Evolutionary conservation across 192 early-diverging fungal species (phyloP).

Genomic region (Endogone sp.): DNA sequence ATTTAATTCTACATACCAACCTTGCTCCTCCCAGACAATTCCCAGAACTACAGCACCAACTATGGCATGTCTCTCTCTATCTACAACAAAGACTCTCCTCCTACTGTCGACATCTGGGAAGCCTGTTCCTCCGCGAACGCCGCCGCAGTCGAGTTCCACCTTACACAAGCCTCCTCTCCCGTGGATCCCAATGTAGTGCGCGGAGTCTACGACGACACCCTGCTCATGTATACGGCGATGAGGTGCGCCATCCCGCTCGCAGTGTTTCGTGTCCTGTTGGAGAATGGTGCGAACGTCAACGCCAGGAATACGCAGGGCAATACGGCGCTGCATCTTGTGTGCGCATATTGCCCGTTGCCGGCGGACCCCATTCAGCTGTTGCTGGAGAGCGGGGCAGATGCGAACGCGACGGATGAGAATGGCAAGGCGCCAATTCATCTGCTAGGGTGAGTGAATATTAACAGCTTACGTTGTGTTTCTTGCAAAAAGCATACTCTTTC

Average conservation of each 20-base stretch:
- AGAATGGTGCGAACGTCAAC: constrained; percentile 26
- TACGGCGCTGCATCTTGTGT: constrained; percentile 28
- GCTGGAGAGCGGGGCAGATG: constrained; percentile 30
- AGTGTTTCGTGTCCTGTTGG: constrained; percentile 22
- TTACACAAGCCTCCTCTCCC: neutral
- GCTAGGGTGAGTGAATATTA: constrained; percentile 28
- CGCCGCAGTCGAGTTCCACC: neutral
- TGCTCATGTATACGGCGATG: neutral
- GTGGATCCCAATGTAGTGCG: neutral
- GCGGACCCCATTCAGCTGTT: constrained; percentile 25
- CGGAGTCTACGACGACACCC: neutral
- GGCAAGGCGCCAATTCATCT: constrained; percentile 28
- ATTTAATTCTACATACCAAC: neutral
- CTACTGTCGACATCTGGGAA: neutral
- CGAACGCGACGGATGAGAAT: constrained; percentile 18
- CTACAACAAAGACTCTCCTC: neutral
- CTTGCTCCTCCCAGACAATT: neutral
- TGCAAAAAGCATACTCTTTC: too few species aligned
- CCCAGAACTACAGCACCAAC: neutral
- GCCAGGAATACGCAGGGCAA: constrained; percentile 17
- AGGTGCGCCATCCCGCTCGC: neutral
- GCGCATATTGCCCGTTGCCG: constrained; percentile 24
- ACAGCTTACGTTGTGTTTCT: too few species aligned
- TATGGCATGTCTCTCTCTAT: neutral
- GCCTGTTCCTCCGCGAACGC: neutral